These are phyloP conservation scores for Colletotrichum falcatum DNA, from an alignment of 2,329 filamentous ascomycete genomes.

Conservation along the genomic window DNA sequence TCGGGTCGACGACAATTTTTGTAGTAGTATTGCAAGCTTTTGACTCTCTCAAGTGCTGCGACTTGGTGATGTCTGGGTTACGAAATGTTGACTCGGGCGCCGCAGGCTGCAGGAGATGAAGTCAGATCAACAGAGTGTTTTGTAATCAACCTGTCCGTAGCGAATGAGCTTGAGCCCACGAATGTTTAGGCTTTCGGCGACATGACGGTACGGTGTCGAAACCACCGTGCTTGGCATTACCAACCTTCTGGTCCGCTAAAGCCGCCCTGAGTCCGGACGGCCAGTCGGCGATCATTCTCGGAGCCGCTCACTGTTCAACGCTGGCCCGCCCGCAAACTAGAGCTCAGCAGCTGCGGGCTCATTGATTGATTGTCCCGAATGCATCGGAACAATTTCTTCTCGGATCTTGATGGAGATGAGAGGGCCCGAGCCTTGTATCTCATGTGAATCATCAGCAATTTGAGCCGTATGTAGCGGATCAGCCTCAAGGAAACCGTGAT, in stretches of 20 bases:
- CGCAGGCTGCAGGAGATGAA: not conserved
- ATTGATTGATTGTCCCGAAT: not conserved
- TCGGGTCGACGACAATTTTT: not conserved
- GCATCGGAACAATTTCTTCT: not conserved
- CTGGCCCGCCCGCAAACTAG: not conserved
- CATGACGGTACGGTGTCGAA: not conserved
- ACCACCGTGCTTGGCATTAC: slow-evolving; percentile 7
- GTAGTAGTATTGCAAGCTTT: not conserved
- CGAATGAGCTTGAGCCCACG: slow-evolving; percentile 20
- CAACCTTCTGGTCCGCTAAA: slow-evolving; percentile 24
- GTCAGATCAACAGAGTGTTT: not conserved
- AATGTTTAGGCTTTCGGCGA: slow-evolving; percentile 16
- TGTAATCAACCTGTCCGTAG: slow-evolving; percentile 20
- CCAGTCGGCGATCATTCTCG: slow-evolving; percentile 17
- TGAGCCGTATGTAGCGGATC: slow-evolving; percentile 28
- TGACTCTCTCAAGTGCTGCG: not conserved
- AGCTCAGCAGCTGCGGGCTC: not conserved
- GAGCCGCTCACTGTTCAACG: slow-evolving; percentile 15
- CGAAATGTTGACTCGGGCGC: slow-evolving; percentile 12
- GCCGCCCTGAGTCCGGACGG: slow-evolving; percentile 26
- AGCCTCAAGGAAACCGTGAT: slow-evolving; percentile 13
- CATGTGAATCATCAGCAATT: slow-evolving; percentile 19
- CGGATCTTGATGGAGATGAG: not conserved
- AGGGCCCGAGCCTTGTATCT: not conserved
- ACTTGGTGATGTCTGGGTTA: not conserved